These are phyloP conservation scores for Mortierella sp. DNA, from an alignment of 371 early-diverging fungal species.

Conservation along the genomic window DNA sequence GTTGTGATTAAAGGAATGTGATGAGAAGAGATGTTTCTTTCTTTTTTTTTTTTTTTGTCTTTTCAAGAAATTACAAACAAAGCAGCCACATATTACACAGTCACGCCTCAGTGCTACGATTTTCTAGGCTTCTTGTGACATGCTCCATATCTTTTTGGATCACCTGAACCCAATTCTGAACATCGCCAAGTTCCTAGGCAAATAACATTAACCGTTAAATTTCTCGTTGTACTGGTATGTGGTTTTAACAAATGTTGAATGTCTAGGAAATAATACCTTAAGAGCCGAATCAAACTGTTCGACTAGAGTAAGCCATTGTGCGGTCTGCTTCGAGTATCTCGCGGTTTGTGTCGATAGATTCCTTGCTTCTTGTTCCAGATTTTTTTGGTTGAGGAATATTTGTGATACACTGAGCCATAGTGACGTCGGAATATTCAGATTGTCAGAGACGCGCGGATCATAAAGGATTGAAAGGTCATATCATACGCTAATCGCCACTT, in stretches of 20 bases:
- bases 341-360: conserved; percentile 62
- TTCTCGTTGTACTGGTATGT: no score
- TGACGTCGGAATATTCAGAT: neutral
- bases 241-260: no score
- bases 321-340: conserved; percentile 67
- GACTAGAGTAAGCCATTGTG: conserved; percentile 72
- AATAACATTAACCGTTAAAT: no score
- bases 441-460: neutral
- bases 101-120: neutral
- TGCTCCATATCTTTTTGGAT: conserved; percentile 77
- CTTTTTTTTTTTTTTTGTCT: neutral
- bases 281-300: conserved; percentile 71
- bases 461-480: neutral
- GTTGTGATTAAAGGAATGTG: neutral
- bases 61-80: neutral
- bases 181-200: conserved; percentile 81
- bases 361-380: conserved; percentile 69
- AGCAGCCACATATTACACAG: conserved; percentile 1
- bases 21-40: conserved; percentile 3
- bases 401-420: conserved; percentile 58
- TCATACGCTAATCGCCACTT: neutral
- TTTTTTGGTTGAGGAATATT: conserved; percentile 71
- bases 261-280: conserved; percentile 57
- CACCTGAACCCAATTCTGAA: conserved; percentile 83
- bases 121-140: conserved; percentile 63